phyloP scores from a whole-genome alignment of 106 monocot species.

The Iris macrosiphon region DNA sequence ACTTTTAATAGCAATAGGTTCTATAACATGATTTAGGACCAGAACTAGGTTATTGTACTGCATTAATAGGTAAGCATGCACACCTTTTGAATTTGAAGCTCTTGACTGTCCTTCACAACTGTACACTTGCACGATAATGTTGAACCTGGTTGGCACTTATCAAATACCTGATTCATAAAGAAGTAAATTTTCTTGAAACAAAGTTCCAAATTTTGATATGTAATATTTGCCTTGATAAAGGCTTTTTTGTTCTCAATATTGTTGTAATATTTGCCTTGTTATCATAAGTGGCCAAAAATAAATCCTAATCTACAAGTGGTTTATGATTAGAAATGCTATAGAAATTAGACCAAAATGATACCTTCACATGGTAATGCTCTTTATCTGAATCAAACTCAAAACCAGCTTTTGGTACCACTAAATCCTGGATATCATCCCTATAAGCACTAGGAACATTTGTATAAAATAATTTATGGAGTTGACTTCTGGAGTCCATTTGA shows the following conservation, averaged over 20 bases:
- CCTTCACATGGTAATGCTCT: conserved; percentile 36
- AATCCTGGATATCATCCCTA: conserved; percentile 13
- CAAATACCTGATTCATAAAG: conserved; percentile 21
- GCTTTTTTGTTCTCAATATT: too few relatives aligned
- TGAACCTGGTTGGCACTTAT: conserved; percentile 24
- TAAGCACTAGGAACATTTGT: conserved; percentile 28
- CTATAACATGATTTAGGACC: too few relatives aligned
- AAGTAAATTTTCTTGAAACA: too few relatives aligned
- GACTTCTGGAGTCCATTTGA: conserved; percentile 10
- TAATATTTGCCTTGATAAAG: too few relatives aligned
- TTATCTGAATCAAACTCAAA: conserved; percentile 22
- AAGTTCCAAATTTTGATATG: too few relatives aligned
- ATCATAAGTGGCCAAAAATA: too few relatives aligned
- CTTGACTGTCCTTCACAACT: conserved; percentile 7
- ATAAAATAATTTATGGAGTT: conserved; percentile 24
- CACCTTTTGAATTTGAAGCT: conserved; percentile 32
- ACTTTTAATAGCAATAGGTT: too few relatives aligned
- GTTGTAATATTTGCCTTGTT: too few relatives aligned
- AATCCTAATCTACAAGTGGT: too few relatives aligned
- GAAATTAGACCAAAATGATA: too few relatives aligned
- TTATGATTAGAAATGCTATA: too few relatives aligned
- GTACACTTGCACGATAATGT: conserved; percentile 40
- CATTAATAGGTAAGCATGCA: background rate
- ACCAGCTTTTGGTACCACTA: conserved; percentile 14
- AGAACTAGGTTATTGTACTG: too few relatives aligned